Base-by-base conservation (phyloP, 371 early-diverging fungal genomes). In the Capniomyces stellatus region DNA sequence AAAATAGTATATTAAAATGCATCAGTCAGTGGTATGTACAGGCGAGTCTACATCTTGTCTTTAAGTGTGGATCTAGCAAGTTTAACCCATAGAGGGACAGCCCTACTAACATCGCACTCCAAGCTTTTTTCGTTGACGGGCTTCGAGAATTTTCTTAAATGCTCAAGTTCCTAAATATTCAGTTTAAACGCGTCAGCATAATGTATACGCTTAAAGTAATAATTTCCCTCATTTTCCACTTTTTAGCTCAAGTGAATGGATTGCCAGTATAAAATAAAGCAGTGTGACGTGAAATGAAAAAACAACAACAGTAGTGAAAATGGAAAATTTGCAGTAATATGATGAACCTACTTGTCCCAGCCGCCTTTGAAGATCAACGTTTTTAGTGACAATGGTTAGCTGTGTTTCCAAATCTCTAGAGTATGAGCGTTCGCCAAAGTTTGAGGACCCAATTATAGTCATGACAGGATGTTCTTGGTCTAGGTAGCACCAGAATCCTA, bases 381-480 rank as follows among this genome's bases (percentile, higher is more conserved):
- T 78, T 2, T 64, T 59, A 18, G 89, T 87, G 27, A 82, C 67
- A 0, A 91, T 58, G 8, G 86, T 63, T 1, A 83, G 71, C 57
- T 93, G 90, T 12, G 87, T 81, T 58, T 96, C 95, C 55, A 96
- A 57, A 62, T 96, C 95, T 15, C 92, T 73, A 23, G 77, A 74
- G n/a, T 82, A 69, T 1, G 93, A 93, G 31, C 94, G 75, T 58
- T 85, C 78, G 0, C 90, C 89, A 70, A 84, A 91, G 66, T 95
- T 96, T 13, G 89, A 82, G 0, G 92, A 92, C 3, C 95, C 95
- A 54, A 94, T 79, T 62, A 83, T 77, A 1, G 92, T 87, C 57
- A 85, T 41, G 22, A 63, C 64, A 25, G 85, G 85, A 43, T 62
- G 48, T 3, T 43, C 50, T 41, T 70, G 57, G 25, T 65, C 58